Evolutionary conservation across 2,329 filamentous ascomycete genomes (phyloP), one percentile per base, ranked within the genome.

Genomic region (Cercospora zeae-maydis): DNA sequence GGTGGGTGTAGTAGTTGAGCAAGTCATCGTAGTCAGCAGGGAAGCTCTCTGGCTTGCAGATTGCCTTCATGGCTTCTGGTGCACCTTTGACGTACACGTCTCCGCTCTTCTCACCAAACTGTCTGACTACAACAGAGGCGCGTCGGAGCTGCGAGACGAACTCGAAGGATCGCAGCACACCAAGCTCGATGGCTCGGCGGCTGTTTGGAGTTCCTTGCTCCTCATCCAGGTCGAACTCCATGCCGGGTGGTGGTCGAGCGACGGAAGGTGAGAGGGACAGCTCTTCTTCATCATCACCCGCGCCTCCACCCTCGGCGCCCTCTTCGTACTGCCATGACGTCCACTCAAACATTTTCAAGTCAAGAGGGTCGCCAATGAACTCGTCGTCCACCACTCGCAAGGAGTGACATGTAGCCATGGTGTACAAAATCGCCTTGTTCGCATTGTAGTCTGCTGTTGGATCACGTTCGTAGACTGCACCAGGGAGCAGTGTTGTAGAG

Each of bases 321-420:
- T 99, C 95, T 74, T 96, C 90, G 70, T 91, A 99, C 3, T 86
- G 85, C 95, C 95, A 99, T 5, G 85, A 84, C 0, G 95, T 98
- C 70, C 96, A 99, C 67, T 96, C 89, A 74, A 99, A 99, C 95
- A 99, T 99, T 75, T 98, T 98, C 62, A 97, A 82, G 75, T 99
- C 95, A 1, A 99, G 81, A 4, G 96, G 95, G 72, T 99, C 95
- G 1, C 95, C 95, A 34, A 99, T 84, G 42, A 98, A 84, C 73
- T 97, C 92, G 53, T 86, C 89, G 65, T 98, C 93, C 14, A 99
- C 88, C 10, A 89, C 85, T 52, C 93, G 86, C 8, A 99, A 82
- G 0, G 93, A 96, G 75, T 99, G 95, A 63, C 95, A 99, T 0
- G 95, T 99, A 8, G 95, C 92, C 95, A 99, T 99, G 0, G 92